Evolutionary conservation across 495 filamentous ascomycete genomes (phyloP), one percentile per base, ranked within the genome.

Genomic region (Neurospora tetrasperma): DNA sequence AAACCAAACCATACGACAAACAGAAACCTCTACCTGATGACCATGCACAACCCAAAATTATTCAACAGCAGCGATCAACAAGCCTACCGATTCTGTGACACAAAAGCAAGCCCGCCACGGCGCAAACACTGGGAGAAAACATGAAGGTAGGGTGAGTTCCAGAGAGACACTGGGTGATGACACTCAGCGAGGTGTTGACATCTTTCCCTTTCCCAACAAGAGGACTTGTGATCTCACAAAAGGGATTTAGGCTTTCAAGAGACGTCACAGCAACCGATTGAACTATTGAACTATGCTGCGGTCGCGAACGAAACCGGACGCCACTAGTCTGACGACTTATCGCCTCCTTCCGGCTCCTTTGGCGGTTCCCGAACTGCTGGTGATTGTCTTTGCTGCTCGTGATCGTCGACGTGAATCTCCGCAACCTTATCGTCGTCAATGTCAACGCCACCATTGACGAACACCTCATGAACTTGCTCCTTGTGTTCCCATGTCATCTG

Each of bases 341-440:
- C 54, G 54, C 54, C 54, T 18, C 14, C 27, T 35, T 66, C 54
- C 27, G 54, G 54, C 27, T 66, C 35, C 54, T 35, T 66, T 66
- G 27, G 54, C 14, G 54, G 27, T 43, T 46, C 69, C 70, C 48
- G 69, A 70, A 54, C 69, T 75, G 38, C 35, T 72, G 18, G 54
- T 4, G 54, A 66, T 44, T 39, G 69, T 38, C 42, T 20, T n/a
- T 75, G 72, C 31, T 76, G 74, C 8, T 75, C 71, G 18, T 78
- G 78, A 40, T 82, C 82, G 42, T 80, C 81, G 10, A 86, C 73
- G 66, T 83, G 83, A 18, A 86, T 86, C 75, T 86, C 84, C 9
- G 83, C 79, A 6, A 84, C 84, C 71, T 75, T 78, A 59, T 81
- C 79, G 69, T 80, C 84, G 31, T 80, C 83, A 38, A 73, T 77